Base-by-base conservation (phyloP, 495 filamentous ascomycete species). In the Aspergillus sparsus region DNA sequence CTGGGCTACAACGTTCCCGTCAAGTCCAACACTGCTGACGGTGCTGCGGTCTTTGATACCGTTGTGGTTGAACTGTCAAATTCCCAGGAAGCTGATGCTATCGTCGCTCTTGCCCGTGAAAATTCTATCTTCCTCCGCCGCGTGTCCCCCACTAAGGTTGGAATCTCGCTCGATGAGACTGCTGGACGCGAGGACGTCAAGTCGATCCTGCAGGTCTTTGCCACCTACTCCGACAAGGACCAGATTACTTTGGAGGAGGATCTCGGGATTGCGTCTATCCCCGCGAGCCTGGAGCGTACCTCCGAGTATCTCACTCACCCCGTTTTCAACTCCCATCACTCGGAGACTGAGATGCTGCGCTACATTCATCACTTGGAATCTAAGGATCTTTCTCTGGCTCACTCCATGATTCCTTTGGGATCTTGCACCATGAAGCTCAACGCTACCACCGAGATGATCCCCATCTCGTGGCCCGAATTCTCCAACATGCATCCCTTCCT, bases 361-460 rank as follows among this genome's bases (percentile, higher is more conserved):
- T 98, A 98, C 77, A 97, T 98, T 56, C 85, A 91, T 63, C 91
- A 96, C 72, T 82, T 98, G 8, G 90, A 97, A 73, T 97, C 92
- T 44, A 97, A 96, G 74, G 94, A 98, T 71, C 79, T 98, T 6
- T 98, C 95, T 15, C 80, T 98, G 41, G 89, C 89, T 7, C 95
- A 98, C 77, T 98, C 95, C 10, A 98, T 98, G 94, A 98, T 98
- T 62, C 93, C 94, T 7, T 85, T 98, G n/a, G 94, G 94, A 32
- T 98, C 95, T 15, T 98, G 94, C 80, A 98, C 94, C 21, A 98
- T 98, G 94, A 98, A 98, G 82, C 87, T 98, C 45, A 98, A 98
- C 69, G 92, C 90, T 57, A 95, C 93, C 35, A 89, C 90, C 13
- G 93, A 98, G 72, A 98, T 95, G 90, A 83, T 90, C 9, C 90